Evolutionary conservation across 1,139 yeast genomes (phyloP), one percentile per base, ranked within the genome.

Genomic region (Protomyces macrosporus): DNA sequence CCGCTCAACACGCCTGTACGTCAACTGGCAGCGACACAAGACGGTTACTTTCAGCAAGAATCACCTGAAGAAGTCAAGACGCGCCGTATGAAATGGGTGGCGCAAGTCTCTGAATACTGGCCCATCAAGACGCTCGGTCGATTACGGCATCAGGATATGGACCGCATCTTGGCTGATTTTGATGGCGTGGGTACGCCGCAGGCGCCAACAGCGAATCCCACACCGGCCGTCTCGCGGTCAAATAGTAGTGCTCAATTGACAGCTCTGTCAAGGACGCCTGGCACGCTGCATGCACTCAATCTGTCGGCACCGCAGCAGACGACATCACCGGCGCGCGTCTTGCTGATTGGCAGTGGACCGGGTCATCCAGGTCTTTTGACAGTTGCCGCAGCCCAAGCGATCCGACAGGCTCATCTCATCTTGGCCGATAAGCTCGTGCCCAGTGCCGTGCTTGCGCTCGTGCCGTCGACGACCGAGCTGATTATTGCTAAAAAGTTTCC

Each of bases 401-500:
- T 93, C 39, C 82, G 86, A 68, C 77, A 84, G 0, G 97, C 98
- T 0, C 97, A 91, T 72, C 76, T 89, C 65, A 82, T 93, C 5
- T 78, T 93, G 53, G 95, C 97, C 0, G 98, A 93, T 74, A 93
- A 93, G 72, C 79, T 93, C 45, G 97, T 93, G 0, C 98, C 98
- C 3, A 88, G 87, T 69, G 87, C 86, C 70, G 96, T 93, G 1
- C 77, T 91, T 40, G 90, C 87, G 60, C 76, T 90, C 42, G 87
- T 91, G 14, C 98, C 98, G 0, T 75, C 81, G 45, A 78, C 80
- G 52, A 88, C 95, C 0, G 86, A 85, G 61, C 77, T 87, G 4
- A 90, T 88, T 72, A 90, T 91, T 67, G 98, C 98, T 12, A 81
- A 90, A 54, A 93, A 93, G 74, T 93, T 90, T 75, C 98, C 98